Base-by-base conservation (phyloP, 768 basidiomycete species). In the Suillus ampliporus region DNA sequence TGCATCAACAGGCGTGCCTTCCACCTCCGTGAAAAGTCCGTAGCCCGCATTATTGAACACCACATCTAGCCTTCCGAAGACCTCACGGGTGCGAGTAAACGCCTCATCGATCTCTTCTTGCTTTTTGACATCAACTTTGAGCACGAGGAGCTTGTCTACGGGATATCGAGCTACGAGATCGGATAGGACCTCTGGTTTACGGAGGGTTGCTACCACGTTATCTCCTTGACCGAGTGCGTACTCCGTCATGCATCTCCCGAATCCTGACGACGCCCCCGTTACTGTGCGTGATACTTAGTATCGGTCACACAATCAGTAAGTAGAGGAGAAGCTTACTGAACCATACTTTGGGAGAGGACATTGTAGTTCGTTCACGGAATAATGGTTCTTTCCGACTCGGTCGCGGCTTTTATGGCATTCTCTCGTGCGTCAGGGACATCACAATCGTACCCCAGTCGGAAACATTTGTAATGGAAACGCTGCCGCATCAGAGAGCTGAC, bases 11-110 rank as follows among this genome's bases (percentile, higher is more conserved):
- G 74, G 64, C 14, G 71, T 73, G 21, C 65, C 71, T 66, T 82
- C 81, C 28, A 76, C 67, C 51, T 80, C 77, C 8, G 70, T 71
- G 1, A 75, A 34, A 9, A 76, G 46, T 0, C 53, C 66, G 31
- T 67, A 71, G 41, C 65, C 71, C 60, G 82, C 81, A 64, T 83
- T 84, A 69, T 76, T 80, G 69, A 78, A 77, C 5, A 83, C 80
- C 53, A 82, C 77, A 61, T 82, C 82, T 31, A 82, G 68, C 15
- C 77, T 64, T 3, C 78, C 78, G 67, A 82, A 82, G 7, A 64
- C 63, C 13, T 71, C 67, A 41, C 71, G 69, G 0, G 76, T 72
- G 9, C 62, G 60, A 0, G 63, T 53, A 59, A 84, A 83, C 0
- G 76, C 80, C 1, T 65, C 64, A 9, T 51, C 46, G 54, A 83